These are phyloP conservation scores for Trebouxia gelatinosa DNA, from an alignment of 163 green algal species.

Conservation along the genomic window DNA sequence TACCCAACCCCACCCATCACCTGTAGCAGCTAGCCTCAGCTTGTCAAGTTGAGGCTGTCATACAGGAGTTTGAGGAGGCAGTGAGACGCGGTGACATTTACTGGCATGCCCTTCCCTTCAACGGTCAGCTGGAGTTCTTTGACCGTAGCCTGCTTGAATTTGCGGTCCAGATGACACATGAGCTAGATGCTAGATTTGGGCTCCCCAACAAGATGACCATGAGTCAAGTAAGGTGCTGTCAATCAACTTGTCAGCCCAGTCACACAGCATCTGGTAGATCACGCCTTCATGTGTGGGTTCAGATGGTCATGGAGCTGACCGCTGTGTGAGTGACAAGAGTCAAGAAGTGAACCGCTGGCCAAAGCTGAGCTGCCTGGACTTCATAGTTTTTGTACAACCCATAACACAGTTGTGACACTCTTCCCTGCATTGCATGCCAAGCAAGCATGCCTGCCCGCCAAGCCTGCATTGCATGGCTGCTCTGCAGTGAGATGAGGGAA, in stretches of 20 bases:
- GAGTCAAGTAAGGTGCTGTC: slow-evolving; percentile 36
- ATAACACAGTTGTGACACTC: too few relatives aligned
- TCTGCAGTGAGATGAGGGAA: too few relatives aligned
- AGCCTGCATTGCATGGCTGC: too few relatives aligned
- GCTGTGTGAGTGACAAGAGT: too few relatives aligned
- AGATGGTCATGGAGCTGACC: too few relatives aligned
- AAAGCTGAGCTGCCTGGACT: too few relatives aligned
- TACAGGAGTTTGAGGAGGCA: slow-evolving; percentile 36
- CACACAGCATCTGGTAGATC: background rate
- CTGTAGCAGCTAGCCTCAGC: background rate
- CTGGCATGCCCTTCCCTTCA: slow-evolving; percentile 69
- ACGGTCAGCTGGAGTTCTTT: slow-evolving; percentile 60
- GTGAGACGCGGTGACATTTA: slow-evolving; percentile 47
- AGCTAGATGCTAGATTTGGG: slow-evolving; percentile 49
- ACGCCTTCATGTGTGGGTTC: too few relatives aligned
- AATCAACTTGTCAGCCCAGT: too few relatives aligned
- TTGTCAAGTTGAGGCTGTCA: background rate
- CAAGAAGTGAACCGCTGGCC: too few relatives aligned
- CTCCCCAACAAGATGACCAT: slow-evolving; percentile 45
- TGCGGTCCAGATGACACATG: slow-evolving; percentile 46
- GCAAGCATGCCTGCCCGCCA: too few relatives aligned
- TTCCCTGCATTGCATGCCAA: too few relatives aligned
- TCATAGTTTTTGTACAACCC: too few relatives aligned
- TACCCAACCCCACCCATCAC: background rate
- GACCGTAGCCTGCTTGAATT: slow-evolving; percentile 51